Base-by-base conservation (phyloP, 352 stramenopile species). In the Globisporangium alternatum region DNA sequence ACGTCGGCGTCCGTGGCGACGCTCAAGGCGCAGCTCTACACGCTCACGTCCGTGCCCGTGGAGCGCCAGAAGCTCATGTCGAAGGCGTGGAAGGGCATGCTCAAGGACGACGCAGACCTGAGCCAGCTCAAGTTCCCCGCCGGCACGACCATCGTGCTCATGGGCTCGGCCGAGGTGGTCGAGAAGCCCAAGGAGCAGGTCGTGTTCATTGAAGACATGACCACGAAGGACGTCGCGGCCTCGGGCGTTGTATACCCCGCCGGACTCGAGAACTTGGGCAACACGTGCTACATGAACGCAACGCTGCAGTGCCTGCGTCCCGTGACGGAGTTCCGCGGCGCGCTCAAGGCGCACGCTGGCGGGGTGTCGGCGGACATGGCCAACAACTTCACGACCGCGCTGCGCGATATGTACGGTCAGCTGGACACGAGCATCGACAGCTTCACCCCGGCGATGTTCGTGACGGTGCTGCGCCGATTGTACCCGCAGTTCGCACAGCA, bases 401-500 rank as follows among this genome's bases (percentile, higher is more conserved):
- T 97, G 25, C 78, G 82, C 17, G 79, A 96, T 62, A 90, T 91
- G 84, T 94, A 91, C 71, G 49, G 71, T 35, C 85, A 96, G 47
- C 64, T 96, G 45, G 85, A 96, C 49, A 43, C 70, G 33, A 88
- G 75, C 61, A 71, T 90, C 21, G 87, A 92, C 48, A 88, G 74
- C 72, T 81, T 91, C 64, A 91, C 85, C 55, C 80, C 73, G 39
- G 81, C 80, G 65, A 69, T 95, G 54, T 97, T 97, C 59, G 75
- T 95, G 35, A 75, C 78, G 5, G 81, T 96, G 13, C 89, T 99
- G 60, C 95, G 97, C 64, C 87, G 90, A 60, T 78, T 87, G 10
- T 99, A 98, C 81, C 97, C 97, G n/a, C 96, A 99, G 77, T 99
- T 99, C 74, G 97, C 95, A 5, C 90, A 99, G 80, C 91, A 94